Percentiles rank a stretch among this genome's conserved stretches.
phyloP scores from a whole-genome alignment of 2,329 filamentous ascomycete species.

The Xylaria multiplex region DNA sequence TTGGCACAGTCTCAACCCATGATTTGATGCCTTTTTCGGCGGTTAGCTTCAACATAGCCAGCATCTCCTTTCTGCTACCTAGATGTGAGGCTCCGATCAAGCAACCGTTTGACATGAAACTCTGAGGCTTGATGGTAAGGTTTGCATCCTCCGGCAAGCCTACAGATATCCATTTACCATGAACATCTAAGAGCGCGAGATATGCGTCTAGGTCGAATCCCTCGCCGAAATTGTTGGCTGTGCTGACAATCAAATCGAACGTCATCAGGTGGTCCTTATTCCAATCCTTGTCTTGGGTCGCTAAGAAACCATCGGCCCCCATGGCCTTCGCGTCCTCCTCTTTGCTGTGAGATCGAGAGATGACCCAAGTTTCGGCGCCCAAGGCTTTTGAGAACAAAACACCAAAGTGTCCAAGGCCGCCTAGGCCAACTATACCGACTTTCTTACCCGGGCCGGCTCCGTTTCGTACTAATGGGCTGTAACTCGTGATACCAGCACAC shows the following conservation, averaged over 20 bases:
- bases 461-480: conserved; percentile 79
- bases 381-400: conserved; percentile 75
- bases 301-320: conserved; percentile 70
- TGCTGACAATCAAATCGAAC: conserved; percentile 82
- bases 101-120: conserved; percentile 78
- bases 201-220: conserved; percentile 76
- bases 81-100: conserved; percentile 77
- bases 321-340: conserved; percentile 67
- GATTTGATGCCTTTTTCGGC: conserved; percentile 75
- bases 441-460: conserved; percentile 81
- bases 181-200: conserved; percentile 81
- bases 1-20: conserved; percentile 78
- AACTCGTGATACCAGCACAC: conserved; percentile 85
- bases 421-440: conserved; percentile 78
- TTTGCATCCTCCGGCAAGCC: conserved; percentile 82
- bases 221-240: conserved; percentile 73
- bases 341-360: conserved; percentile 69
- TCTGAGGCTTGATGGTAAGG: conserved; percentile 76
- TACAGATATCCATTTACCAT: conserved; percentile 82
- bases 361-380: conserved; percentile 70
- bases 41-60: conserved; percentile 77
- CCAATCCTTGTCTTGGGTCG: conserved; percentile 67
- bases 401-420: conserved; percentile 77
- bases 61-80: conserved; percentile 74
- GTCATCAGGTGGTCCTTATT: conserved; percentile 66